Conservation (phyloP, 768 basidiomycete genomes). For the Kwoniella sp. region DNA sequence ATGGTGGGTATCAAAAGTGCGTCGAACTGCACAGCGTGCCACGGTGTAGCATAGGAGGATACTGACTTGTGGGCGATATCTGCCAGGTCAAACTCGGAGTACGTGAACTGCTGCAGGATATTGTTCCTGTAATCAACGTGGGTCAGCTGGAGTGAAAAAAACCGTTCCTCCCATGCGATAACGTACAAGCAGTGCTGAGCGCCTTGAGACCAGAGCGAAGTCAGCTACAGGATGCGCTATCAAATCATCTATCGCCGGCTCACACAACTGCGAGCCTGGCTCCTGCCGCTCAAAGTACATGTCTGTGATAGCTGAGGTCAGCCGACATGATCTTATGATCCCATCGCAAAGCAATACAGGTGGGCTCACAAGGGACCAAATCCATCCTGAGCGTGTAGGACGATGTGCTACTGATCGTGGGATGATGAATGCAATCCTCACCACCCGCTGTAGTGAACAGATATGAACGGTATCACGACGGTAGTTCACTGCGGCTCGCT, state of each 20-base stretch:
- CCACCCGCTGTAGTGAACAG: too few relatives aligned
- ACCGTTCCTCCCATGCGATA: background rate
- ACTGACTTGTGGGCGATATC: conserved; percentile 48
- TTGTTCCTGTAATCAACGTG: conserved; percentile 30
- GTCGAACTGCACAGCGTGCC: too few relatives aligned
- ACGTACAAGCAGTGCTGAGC: conserved; percentile 46
- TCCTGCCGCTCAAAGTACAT: conserved; percentile 46
- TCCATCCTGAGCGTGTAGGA: conserved; percentile 30
- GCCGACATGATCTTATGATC: too few relatives aligned
- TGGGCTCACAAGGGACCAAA: conserved; percentile 28
- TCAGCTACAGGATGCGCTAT: background rate
- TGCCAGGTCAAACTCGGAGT: conserved; percentile 46
- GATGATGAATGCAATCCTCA: too few relatives aligned
- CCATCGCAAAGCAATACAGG: background rate
- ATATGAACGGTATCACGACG: too few relatives aligned
- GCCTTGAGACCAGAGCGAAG: conserved; percentile 4
- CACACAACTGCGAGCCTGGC: conserved; percentile 40
- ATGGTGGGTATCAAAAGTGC: too few relatives aligned
- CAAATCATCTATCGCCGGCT: background rate
- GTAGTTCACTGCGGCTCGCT: too few relatives aligned
- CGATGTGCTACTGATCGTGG: too few relatives aligned
- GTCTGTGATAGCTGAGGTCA: conserved; percentile 13
- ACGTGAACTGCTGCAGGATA: conserved; percentile 44
- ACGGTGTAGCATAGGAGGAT: background rate
- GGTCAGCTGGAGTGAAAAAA: background rate